Conservation (phyloP, 2,329 filamentous ascomycete species). For the Chaetomium olivaceum region DNA sequence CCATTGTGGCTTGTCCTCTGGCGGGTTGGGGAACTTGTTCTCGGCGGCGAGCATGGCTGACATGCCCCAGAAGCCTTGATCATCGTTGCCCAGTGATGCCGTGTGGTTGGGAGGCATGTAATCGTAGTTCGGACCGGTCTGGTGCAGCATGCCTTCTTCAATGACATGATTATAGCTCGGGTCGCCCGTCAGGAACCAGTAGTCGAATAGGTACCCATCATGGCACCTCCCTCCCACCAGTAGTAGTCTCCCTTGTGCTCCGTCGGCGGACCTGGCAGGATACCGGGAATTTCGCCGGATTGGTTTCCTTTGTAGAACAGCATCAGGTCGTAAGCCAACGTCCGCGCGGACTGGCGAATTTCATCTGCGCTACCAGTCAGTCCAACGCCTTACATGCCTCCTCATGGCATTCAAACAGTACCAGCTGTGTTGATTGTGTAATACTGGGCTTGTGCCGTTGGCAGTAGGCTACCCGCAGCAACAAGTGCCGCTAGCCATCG, state of each 20-base stretch:
- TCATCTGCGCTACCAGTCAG: conserved; percentile 28
- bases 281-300: conserved; percentile 55
- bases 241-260: conserved; percentile 58
- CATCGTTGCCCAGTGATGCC: conserved; percentile 62
- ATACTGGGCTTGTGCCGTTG: conserved; percentile 24
- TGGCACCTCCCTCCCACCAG: conserved; percentile 72
- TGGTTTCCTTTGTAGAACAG: conserved; percentile 34
- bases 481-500: conserved; percentile 28
- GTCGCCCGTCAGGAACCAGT: conserved; percentile 69
- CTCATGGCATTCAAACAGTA: conserved; percentile 9
- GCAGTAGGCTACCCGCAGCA: conserved; percentile 24
- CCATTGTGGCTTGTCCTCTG: conserved; percentile 58
- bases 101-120: conserved; percentile 64
- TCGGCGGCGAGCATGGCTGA: conserved; percentile 69
- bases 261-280: conserved; percentile 56
- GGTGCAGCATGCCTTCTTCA: conserved; percentile 57
- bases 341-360: conserved; percentile 31
- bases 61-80: conserved; percentile 71
- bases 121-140: conserved; percentile 56
- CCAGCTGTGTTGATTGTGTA: conserved; percentile 31
- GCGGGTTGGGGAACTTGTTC: conserved; percentile 61
- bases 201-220: conserved; percentile 71
- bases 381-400: not conserved
- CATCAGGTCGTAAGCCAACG: conserved; percentile 35
- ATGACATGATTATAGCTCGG: conserved; percentile 61